Evolutionary conservation across 1,139 yeast genomes (phyloP), one percentile per base, ranked within the genome.

Genomic region (Lodderomyces jiufengensis): DNA sequence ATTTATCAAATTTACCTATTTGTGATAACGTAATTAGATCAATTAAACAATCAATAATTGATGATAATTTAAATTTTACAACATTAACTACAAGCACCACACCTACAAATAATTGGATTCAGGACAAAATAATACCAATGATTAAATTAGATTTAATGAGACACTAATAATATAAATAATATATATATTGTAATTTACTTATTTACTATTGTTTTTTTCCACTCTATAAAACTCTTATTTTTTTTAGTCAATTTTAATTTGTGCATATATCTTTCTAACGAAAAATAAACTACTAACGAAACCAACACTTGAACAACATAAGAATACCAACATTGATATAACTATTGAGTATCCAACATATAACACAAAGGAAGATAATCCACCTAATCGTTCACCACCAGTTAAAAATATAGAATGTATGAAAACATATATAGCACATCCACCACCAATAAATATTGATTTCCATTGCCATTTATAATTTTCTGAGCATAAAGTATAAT

Each of bases 381-480:
- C 95, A 24, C 83, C 84, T 32, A 92, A 66, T 37, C 68, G 68
- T 41, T 64, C 68, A 42, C 84, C 80, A 42, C 78, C 78, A 16
- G 88, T 76, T 50, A 92, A 73, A 46, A 84, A 67, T 43, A 88
- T 66, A 3, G 97, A 81, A 60, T 92, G 95, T 38, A 87, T 51
- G 61, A 88, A 87, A 28, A 90, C 84, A 58, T 90, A 94, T 39
- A 83, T 51, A 1, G 95, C 73, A 59, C 95, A 83, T 20, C 97
- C 95, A 35, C 96, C 97, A 21, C 96, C 94, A 42, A 88, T 74
- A 51, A 83, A 75, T 51, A 90, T 71, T 8, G 95, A 78, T 58
- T 90, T 80, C 98, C 98, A 92, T 56, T 88, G 97, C 99, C 99
- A 92, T 59, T 80, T 79, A 68, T 94, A 90, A 60, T 92, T 86